A percentile compares a stretch with the other conserved stretches of the same genome.
Conservation (phyloP, 768 basidiomycete species). For the Termitomyces sp. region DNA sequence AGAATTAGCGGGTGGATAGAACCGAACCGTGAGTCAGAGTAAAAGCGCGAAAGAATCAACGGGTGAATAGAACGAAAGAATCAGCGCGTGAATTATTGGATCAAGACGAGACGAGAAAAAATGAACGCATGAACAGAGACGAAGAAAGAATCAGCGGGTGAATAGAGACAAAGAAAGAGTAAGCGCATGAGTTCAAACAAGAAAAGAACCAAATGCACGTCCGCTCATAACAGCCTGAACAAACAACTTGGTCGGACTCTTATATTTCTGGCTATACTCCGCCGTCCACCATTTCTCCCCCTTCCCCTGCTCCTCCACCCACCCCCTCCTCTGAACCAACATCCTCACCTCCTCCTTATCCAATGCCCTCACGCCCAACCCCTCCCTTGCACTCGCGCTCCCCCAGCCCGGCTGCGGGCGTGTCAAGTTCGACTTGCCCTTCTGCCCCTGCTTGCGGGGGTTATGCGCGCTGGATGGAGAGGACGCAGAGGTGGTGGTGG, state of each 20-base stretch:
- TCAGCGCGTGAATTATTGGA: too few relatives aligned
- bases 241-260: conserved; percentile 76
- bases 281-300: conserved; percentile 86
- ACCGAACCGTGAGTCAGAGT: too few relatives aligned
- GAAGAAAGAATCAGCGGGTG: background rate
- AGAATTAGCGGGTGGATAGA: too few relatives aligned
- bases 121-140: too few relatives aligned
- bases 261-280: conserved; percentile 83
- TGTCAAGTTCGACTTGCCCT: too few relatives aligned
- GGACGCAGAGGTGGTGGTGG: conserved; percentile 28
- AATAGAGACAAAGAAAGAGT: background rate
- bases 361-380: conserved; percentile 62
- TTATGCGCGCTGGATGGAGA: too few relatives aligned
- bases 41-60: too few relatives aligned
- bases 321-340: conserved; percentile 37
- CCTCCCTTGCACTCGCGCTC: conserved; percentile 64
- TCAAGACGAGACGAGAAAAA: too few relatives aligned
- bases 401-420: conserved; percentile 79
- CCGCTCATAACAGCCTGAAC: conserved; percentile 78
- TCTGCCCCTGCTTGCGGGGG: too few relatives aligned
- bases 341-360: conserved; percentile 48
- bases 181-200: too few relatives aligned
- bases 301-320: conserved; percentile 18
- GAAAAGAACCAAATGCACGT: conserved; percentile 47
- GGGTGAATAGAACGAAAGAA: too few relatives aligned